These are phyloP conservation scores for Alternaria atra DNA, from an alignment of 2,329 filamentous ascomycete species.

Conservation along the genomic window DNA sequence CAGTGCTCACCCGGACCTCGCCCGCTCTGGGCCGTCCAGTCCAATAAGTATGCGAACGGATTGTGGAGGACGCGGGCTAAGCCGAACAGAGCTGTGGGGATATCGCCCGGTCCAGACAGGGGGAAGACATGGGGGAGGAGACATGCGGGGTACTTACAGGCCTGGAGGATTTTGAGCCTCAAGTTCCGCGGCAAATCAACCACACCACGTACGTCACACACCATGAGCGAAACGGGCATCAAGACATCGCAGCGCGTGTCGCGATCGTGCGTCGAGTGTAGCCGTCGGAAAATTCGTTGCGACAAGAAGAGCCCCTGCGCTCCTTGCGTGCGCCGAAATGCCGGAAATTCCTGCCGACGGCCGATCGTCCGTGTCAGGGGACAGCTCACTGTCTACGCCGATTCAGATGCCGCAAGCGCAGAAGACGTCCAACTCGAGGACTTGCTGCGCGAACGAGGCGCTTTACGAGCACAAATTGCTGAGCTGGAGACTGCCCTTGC, in stretches of 20 bases:
- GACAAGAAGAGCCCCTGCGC: constrained; percentile 22
- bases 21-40: constrained; percentile 17
- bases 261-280: constrained; percentile 20
- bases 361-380: constrained; percentile 23
- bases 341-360: constrained; percentile 17
- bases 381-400: constrained; percentile 19
- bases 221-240: constrained; percentile 17
- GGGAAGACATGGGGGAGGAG: background rate
- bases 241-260: constrained; percentile 21
- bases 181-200: constrained; percentile 9
- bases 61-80: constrained; percentile 21
- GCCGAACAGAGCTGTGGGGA: constrained; percentile 6
- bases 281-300: constrained; percentile 23
- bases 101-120: background rate
- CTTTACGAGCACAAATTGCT: constrained; percentile 20
- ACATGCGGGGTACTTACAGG: constrained; percentile 6
- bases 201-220: background rate
- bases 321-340: constrained; percentile 19
- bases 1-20: constrained; percentile 12
- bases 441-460: constrained; percentile 17
- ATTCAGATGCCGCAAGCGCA: constrained; percentile 6
- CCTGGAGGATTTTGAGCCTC: constrained; percentile 11
- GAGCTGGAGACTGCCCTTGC: constrained; percentile 22
- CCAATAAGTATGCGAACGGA: constrained; percentile 17
- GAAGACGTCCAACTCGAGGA: constrained; percentile 10